Evolutionary conservation across 1,284 basidiomycete species (phyloP).

Genomic region (Cutaneotrichosporon sp.): DNA sequence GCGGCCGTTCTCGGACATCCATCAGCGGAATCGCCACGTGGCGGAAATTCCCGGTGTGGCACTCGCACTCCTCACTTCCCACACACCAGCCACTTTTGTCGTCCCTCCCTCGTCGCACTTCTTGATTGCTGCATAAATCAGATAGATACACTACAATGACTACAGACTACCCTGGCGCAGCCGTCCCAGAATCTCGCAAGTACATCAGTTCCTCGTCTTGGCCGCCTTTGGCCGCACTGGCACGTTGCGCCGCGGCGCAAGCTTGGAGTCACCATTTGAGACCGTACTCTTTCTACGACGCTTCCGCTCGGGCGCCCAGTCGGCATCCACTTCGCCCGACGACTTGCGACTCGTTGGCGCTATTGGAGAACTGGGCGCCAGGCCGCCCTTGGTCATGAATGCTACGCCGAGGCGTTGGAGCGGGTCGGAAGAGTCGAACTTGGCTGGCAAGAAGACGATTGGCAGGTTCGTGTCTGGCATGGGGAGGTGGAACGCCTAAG

Average conservation of each 20-base stretch:
- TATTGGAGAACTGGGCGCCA: constrained; percentile 20
- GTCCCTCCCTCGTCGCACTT: background rate
- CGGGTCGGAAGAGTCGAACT: constrained; percentile 46
- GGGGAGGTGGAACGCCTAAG: constrained; percentile 46
- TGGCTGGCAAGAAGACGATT: constrained; percentile 49
- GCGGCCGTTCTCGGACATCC: background rate
- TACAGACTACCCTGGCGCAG: background rate
- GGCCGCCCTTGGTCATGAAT: constrained; percentile 46
- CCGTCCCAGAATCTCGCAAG: background rate
- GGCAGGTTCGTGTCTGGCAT: constrained; percentile 32
- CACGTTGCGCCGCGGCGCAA: background rate
- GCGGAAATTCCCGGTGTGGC: constrained; percentile 6
- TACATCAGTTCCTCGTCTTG: background rate
- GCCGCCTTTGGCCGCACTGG: background rate
- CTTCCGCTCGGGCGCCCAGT: constrained; percentile 7
- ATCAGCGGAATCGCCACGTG: constrained; percentile 5
- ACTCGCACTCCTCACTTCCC: background rate
- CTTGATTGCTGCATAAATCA: background rate
- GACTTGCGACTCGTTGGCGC: constrained; percentile 8
- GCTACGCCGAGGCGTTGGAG: constrained; percentile 48
- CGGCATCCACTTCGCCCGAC: background rate
- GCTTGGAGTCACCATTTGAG: constrained; percentile 1
- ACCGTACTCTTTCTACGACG: constrained; percentile 18
- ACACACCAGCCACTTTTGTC: too few relatives aligned
- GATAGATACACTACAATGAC: background rate